Evolutionary conservation across 805 yeast genomes (phyloP).

Genomic region (Teunomyces tritomae): DNA sequence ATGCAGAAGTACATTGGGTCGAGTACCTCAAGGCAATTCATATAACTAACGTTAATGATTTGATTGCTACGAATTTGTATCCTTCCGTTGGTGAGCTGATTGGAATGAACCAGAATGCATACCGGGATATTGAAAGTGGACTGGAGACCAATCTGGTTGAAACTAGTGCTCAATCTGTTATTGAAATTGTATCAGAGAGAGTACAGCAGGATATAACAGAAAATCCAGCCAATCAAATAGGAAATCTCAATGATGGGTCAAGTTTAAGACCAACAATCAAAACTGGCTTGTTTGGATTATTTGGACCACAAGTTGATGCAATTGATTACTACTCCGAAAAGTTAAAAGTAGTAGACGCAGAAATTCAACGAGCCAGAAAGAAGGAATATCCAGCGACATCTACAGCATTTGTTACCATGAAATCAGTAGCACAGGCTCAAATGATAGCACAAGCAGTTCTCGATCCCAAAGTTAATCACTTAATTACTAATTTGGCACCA

Average conservation of each 20-base stretch:
- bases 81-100: constrained; percentile 29
- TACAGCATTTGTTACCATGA: constrained; percentile 93
- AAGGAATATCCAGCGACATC: constrained; percentile 80
- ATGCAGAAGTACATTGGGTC: constrained; percentile 72
- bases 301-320: constrained; percentile 76
- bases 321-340: constrained; percentile 72
- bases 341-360: constrained; percentile 66
- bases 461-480: constrained; percentile 81
- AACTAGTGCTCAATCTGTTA: constrained; percentile 11
- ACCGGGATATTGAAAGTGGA: constrained; percentile 12
- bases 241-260: constrained; percentile 26
- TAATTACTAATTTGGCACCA: constrained; percentile 85
- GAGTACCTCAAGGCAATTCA: constrained; percentile 49
- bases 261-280: constrained; percentile 58
- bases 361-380: constrained; percentile 61
- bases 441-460: constrained; percentile 94
- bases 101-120: constrained; percentile 15
- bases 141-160: constrained; percentile 4
- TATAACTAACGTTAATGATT: constrained; percentile 26
- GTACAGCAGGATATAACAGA: constrained; percentile 14
- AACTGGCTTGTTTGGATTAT: constrained; percentile 57
- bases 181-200: constrained; percentile 28
- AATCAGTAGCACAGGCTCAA: constrained; percentile 91
- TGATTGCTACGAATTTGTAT: constrained; percentile 24
- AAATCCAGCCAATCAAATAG: constrained; percentile 15